Evolutionary conservation across 2,329 filamentous ascomycete species (phyloP), one percentile per base, ranked within the genome.

Genomic region (Geosmithia putterillii): DNA sequence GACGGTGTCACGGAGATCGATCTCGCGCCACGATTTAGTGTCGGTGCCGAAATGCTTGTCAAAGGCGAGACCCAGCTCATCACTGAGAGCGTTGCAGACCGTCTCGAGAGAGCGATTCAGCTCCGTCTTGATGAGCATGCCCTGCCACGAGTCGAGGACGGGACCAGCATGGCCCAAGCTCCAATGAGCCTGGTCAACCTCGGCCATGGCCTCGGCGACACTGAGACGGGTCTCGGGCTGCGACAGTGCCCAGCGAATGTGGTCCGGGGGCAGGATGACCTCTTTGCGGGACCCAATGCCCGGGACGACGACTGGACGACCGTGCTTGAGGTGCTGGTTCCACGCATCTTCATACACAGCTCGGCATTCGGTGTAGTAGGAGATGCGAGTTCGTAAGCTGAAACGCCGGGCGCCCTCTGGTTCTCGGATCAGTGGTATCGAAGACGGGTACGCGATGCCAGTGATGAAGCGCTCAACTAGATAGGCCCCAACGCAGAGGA

Each of bases 251-350:
- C 66, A 69, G 28, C 58, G 54, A 54, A 70, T 53, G 1, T 59
- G 53, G 35, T 49, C 59, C 6, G 54, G 52, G 0, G 67, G 67
- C n/a, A 71, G 48, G 38, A 69, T 57, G n/a, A 69, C 49, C 46
- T 68, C 65, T 36, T 58, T 56, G 19, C 60, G 59, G 23, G 61
- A 54, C 2, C 59, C 62, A 7, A 66, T 52, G 5, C 62, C 61
- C 0, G 66, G 66, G 7, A 68, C 43, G 2, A 70, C 51, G 2
- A 69, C 66, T 0, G 64, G 51, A 28, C 57, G 56, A n/a, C 63
- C 64, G 15, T 59, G 57, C 40, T 69, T 69, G 20, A 56, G 52
- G 45, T 67, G 69, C 63, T 70, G 47, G 25, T 58, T 47, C 12
- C 60, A 59, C 0, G 58, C 58, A 4, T 62, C 58, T 10, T 47